These are phyloP conservation scores for Colletotrichum sp. DNA, from an alignment of 2,329 filamentous ascomycete species.

Conservation along the genomic window DNA sequence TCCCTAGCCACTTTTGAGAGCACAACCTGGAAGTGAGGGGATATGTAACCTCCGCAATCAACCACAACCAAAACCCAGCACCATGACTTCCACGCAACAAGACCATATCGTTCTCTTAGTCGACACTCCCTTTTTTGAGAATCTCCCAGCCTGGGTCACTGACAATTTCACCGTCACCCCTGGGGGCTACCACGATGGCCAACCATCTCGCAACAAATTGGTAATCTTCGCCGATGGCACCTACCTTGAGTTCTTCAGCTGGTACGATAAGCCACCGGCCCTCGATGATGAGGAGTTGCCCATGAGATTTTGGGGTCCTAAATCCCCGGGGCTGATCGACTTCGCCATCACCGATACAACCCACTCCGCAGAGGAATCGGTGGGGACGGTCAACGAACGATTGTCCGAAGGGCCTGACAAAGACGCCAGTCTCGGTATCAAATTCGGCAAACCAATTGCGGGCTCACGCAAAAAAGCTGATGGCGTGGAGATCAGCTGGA, in stretches of 20 bases:
- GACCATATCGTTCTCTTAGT: background rate
- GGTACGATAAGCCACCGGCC: background rate
- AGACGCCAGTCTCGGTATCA: background rate
- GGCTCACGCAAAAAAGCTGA: background rate
- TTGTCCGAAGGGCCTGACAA: background rate
- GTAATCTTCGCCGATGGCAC: background rate
- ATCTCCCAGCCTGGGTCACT: background rate
- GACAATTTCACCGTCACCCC: background rate
- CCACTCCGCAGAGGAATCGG: background rate
- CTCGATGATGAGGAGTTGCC: accelerated
- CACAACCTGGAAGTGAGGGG: background rate
- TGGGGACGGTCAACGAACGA: background rate
- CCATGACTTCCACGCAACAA: background rate
- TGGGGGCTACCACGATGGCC: background rate
- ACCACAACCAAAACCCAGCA: background rate
- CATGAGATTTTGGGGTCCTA: background rate
- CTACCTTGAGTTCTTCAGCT: background rate
- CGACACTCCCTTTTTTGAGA: background rate
- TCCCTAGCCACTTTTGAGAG: background rate
- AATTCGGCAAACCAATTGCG: background rate
- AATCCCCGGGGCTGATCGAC: background rate
- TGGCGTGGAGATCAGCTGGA: background rate
- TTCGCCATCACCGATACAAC: background rate
- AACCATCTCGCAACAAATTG: background rate
- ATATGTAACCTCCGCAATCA: background rate